A percentile compares a stretch with the other conserved stretches of the same genome.
Evolutionary conservation across 768 basidiomycete species (phyloP).

Genomic region (Cystofilobasidium ferigula): DNA sequence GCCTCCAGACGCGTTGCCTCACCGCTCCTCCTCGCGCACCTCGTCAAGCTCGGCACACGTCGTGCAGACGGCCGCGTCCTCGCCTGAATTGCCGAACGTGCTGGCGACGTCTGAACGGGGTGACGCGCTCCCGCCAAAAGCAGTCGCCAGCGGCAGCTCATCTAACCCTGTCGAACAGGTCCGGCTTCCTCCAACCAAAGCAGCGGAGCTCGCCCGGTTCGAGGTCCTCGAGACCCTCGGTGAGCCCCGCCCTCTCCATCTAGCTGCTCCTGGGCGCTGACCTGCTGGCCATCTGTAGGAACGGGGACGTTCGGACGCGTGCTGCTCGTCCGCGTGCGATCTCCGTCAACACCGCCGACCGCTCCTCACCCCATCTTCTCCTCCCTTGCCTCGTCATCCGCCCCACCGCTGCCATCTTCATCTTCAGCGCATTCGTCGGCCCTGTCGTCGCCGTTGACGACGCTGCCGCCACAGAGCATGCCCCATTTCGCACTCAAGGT

Average conservation of each 20-base stretch:
- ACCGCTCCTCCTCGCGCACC: not conserved
- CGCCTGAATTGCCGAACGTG: too few species aligned
- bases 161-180: not conserved
- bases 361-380: constrained; percentile 40
- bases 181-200: not conserved
- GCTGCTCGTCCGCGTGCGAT: constrained; percentile 66
- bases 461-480: constrained; percentile 35
- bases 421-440: not conserved
- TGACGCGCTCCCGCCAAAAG: too few species aligned
- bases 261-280: too few species aligned
- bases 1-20: not conserved
- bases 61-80: not conserved
- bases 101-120: too few species aligned
- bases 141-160: not conserved
- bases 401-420: not conserved
- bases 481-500: constrained; percentile 41
- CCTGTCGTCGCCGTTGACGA: constrained; percentile 8
- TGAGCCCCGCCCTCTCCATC: constrained; percentile 17
- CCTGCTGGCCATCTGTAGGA: constrained; percentile 43
- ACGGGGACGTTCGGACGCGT: constrained; percentile 96
- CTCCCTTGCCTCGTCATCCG: not conserved
- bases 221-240: constrained; percentile 42
- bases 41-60: not conserved
- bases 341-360: constrained; percentile 29
- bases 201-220: constrained; percentile 25